These are phyloP conservation scores for Monosporascus ibericus DNA, from an alignment of 2,329 filamentous ascomycete species.

Conservation along the genomic window DNA sequence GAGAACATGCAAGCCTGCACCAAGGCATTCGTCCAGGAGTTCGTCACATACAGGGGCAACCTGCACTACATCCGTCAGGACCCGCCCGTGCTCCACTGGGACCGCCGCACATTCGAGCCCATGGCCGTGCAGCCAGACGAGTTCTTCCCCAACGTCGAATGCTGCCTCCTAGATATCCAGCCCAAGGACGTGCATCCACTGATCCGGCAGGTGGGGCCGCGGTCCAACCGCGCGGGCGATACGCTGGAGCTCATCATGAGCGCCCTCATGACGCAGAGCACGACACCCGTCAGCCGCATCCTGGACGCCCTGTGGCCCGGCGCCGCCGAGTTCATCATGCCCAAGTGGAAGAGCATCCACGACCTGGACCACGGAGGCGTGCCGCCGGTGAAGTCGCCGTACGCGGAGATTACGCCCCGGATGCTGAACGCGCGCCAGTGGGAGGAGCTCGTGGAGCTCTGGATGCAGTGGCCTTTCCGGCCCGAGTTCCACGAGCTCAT, in stretches of 20 bases:
- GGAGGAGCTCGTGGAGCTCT: conserved; percentile 51
- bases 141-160: conserved; percentile 56
- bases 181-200: conserved; percentile 48
- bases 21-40: conserved; percentile 23
- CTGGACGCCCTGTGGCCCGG: conserved; percentile 55
- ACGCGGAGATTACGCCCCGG: conserved; percentile 38
- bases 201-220: conserved; percentile 38
- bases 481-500: conserved; percentile 45
- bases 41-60: conserved; percentile 44
- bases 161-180: conserved; percentile 60
- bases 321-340: conserved; percentile 47
- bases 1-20: conserved; percentile 20
- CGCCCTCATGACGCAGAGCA: conserved; percentile 29
- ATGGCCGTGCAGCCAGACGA: conserved; percentile 53
- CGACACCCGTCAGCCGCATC: conserved; percentile 31
- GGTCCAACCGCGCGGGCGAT: conserved; percentile 37
- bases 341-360: conserved; percentile 40
- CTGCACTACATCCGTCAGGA: conserved; percentile 42
- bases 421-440: conserved; percentile 49
- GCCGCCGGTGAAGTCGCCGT: conserved; percentile 26
- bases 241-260: conserved; percentile 47
- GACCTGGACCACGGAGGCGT: conserved; percentile 43
- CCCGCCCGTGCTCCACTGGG: conserved; percentile 56
- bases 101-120: conserved; percentile 66
- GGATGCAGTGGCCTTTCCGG: conserved; percentile 60